A percentile compares a stretch with the other conserved stretches of the same genome.
Conservation (phyloP, 352 stramenopile genomes). For the Phytophthora tentaculata region DNA sequence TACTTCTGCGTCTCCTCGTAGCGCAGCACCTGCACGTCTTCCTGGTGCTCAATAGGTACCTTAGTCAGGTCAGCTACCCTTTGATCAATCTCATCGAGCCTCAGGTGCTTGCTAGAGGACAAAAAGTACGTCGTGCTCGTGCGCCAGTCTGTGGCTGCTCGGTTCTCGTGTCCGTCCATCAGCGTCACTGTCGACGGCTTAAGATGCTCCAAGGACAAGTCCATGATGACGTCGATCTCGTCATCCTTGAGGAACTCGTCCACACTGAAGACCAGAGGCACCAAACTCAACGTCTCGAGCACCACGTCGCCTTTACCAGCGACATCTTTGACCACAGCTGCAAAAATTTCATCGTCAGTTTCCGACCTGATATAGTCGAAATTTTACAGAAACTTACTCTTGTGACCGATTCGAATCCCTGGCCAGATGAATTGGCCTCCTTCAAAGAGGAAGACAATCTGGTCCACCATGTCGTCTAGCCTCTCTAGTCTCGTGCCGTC, state of each 20-base stretch:
- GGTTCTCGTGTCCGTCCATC: slow-evolving; percentile 73
- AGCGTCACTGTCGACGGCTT: slow-evolving; percentile 67
- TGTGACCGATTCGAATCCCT: slow-evolving; percentile 68
- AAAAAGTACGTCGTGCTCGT: slow-evolving; percentile 85
- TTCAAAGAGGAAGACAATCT: slow-evolving; percentile 78
- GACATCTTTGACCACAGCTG: slow-evolving; percentile 56
- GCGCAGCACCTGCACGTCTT: slow-evolving; percentile 77
- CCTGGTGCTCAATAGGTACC: slow-evolving; percentile 60
- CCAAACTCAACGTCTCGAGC: slow-evolving; percentile 72
- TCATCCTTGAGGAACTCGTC: slow-evolving; percentile 84
- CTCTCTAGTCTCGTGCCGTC: slow-evolving; percentile 51
- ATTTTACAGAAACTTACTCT: slow-evolving; percentile 42
- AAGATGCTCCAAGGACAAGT: slow-evolving; percentile 70
- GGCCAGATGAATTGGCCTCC: slow-evolving; percentile 83
- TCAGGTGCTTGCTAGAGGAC: slow-evolving; percentile 47
- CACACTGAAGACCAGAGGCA: slow-evolving; percentile 71
- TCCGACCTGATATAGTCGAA: neutral
- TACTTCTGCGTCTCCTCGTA: slow-evolving; percentile 84
- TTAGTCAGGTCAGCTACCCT: slow-evolving; percentile 71
- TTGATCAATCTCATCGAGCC: slow-evolving; percentile 64
- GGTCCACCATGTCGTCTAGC: slow-evolving; percentile 48
- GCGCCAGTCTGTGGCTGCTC: slow-evolving; percentile 73
- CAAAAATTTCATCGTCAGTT: slow-evolving; percentile 16
- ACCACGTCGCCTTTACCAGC: slow-evolving; percentile 53
- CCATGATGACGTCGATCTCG: slow-evolving; percentile 81